Percentiles rank a stretch among this genome's conserved stretches.
phyloP scores from a whole-genome alignment of 805 yeast species.

The Pichia pseudocactophila region DNA sequence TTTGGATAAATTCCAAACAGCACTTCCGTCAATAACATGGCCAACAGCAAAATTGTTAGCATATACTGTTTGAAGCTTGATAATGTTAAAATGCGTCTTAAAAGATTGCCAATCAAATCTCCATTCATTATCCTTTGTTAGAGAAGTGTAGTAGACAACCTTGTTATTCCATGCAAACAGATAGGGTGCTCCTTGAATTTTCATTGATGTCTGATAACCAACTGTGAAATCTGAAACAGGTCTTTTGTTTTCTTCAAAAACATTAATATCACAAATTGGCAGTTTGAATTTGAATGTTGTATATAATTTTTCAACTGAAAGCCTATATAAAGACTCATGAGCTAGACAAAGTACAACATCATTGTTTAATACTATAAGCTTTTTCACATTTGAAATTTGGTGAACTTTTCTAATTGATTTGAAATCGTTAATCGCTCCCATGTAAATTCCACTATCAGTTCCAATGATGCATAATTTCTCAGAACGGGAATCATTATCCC shows the following conservation, averaged over 20 bases:
- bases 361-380: constrained; percentile 51
- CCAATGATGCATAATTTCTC: constrained; percentile 45
- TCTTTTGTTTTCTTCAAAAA: constrained; percentile 21
- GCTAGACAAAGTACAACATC: constrained; percentile 51
- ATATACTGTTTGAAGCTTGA: constrained; percentile 18
- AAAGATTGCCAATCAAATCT: constrained; percentile 21
- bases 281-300: constrained; percentile 42
- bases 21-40: constrained; percentile 20
- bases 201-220: constrained; percentile 61
- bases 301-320: constrained; percentile 53
- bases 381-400: constrained; percentile 42
- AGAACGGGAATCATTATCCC: background rate
- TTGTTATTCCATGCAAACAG: constrained; percentile 47
- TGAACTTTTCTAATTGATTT: constrained; percentile 52
- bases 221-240: constrained; percentile 53
- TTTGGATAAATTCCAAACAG: constrained; percentile 24
- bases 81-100: constrained; percentile 21
- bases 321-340: constrained; percentile 50
- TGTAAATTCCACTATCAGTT: constrained; percentile 52
- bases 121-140: constrained; percentile 22
- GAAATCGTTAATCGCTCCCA: constrained; percentile 35
- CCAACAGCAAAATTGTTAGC: constrained; percentile 24
- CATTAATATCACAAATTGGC: constrained; percentile 32
- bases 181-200: constrained; percentile 27
- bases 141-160: constrained; percentile 28